Percentiles rank a stretch among this genome's conserved stretches.
These are phyloP conservation scores for Trametes versicolor DNA, from an alignment of 1,284 basidiomycete genomes.

Conservation along the genomic window DNA sequence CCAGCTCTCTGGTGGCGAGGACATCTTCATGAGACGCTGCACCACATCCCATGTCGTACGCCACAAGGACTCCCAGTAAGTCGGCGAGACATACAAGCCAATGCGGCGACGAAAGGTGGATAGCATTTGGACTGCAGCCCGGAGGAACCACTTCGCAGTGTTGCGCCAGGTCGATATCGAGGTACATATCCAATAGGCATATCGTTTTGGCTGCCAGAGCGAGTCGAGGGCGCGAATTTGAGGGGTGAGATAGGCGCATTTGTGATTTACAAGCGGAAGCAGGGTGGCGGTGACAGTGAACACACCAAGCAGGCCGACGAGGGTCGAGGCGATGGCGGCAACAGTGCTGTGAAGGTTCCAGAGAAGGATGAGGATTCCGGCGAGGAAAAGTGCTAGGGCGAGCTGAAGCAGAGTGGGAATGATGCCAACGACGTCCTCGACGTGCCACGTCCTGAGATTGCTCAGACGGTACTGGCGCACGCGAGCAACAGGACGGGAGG, in stretches of 20 bases:
- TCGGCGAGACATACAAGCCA: no score
- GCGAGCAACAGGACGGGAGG: constrained; percentile 18
- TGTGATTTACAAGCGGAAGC: constrained; percentile 6
- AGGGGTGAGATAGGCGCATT: no score
- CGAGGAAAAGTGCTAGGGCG: constrained; percentile 27
- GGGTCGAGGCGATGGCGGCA: constrained; percentile 3
- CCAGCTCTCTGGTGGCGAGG: neutral
- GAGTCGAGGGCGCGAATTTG: neutral
- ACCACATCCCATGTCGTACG: no score
- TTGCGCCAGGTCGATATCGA: neutral
- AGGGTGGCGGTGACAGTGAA: constrained; percentile 18
- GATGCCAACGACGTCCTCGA: constrained; percentile 19
- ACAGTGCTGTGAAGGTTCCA: constrained; percentile 23
- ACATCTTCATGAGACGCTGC: no score
- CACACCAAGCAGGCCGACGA: neutral
- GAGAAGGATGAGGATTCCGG: constrained; percentile 29
- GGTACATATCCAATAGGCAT: neutral
- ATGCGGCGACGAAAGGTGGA: no score
- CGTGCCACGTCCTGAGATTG: constrained; percentile 24
- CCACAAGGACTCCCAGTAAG: no score
- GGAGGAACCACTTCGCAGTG: no score
- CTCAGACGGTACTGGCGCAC: constrained; percentile 27
- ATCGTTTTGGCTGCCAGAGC: neutral
- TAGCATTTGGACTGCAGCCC: neutral
- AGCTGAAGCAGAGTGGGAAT: constrained; percentile 30